Conservation (phyloP, 345 rosid genomes). For the Viola odorata region DNA sequence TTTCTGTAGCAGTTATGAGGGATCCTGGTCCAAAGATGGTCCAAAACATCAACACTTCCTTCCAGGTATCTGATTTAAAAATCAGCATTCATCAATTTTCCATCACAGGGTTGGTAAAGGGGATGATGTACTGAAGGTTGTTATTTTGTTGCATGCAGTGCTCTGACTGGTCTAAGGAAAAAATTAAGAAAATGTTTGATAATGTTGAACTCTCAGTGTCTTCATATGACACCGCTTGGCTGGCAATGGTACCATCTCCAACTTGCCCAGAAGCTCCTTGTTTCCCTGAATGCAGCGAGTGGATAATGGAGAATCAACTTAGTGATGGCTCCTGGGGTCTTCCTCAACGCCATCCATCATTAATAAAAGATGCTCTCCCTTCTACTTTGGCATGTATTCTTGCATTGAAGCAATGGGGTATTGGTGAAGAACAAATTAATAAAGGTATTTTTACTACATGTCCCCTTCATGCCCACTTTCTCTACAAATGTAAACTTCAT, state of each 20-base stretch:
- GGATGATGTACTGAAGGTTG: not conserved
- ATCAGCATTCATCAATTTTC: too few relatives aligned
- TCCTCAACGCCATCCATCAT: constrained; percentile 32
- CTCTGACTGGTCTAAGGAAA: constrained; percentile 43
- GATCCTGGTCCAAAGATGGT: too few relatives aligned
- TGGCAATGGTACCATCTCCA: constrained; percentile 78
- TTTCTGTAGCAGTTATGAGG: too few relatives aligned
- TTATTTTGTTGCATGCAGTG: constrained; percentile 24
- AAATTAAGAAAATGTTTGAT: constrained; percentile 52
- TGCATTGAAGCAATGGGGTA: constrained; percentile 70
- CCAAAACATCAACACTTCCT: too few relatives aligned
- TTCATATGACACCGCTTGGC: constrained; percentile 88
- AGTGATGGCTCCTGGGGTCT: constrained; percentile 86
- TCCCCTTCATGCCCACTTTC: not conserved
- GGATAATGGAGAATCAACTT: constrained; percentile 75
- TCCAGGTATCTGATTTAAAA: too few relatives aligned
- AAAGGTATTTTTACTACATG: constrained; percentile 35
- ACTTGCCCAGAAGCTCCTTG: constrained; percentile 40
- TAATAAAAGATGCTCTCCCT: constrained; percentile 53
- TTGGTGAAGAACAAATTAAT: constrained; percentile 56
- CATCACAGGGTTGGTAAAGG: too few relatives aligned
- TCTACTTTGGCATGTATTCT: constrained; percentile 79
- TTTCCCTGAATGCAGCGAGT: constrained; percentile 62
- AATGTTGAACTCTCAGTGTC: constrained; percentile 61
- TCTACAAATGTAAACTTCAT: constrained; percentile 3